Base-by-base conservation (phyloP, 371 early-diverging fungal species). In the Mortierella sp. region DNA sequence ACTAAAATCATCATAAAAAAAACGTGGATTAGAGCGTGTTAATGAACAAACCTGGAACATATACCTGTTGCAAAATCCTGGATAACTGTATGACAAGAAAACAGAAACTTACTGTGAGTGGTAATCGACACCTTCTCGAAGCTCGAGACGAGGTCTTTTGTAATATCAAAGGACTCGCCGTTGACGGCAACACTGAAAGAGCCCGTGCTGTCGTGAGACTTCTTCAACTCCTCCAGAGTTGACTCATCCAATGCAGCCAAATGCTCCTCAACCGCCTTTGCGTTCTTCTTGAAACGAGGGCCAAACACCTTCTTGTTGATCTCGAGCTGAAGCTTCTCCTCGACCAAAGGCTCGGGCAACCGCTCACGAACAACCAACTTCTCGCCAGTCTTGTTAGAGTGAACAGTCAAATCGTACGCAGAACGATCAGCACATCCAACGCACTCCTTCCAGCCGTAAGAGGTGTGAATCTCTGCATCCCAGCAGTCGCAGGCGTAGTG, bases 381-480 rank as follows among this genome's bases (percentile, higher is more conserved):
- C 78, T 95, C 93, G 56, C 94, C 94, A 68, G 99, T 98, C 60
- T 87, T 87, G 61, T 89, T 87, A 28, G 95, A 82, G 84, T 99
- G 99, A 24, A 93, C 94, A 14, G 95, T 92, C 71, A 99, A 85
- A 80, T 99, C 99, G 80, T 94, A 99, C 50, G 98, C 99, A 5
- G 98, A 95, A 62, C 99, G 94, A 82, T 99, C 99, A 54, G 99
- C 99, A 83, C 99, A 99, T 52, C 99, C 99, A 60, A 99, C 99
- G 81, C 99, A 99, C 83, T 99, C 99, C 80, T 99, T 94, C 99
- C 99, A 99, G 57, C 99, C 99, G 85, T 92, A 94, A 72, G 91
- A 91, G 68, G 89, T 92, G 66, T 92, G 82, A 76, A 98, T 97
- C 83, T 98, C 99, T 53, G 98, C 98, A 82, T 98, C 99, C 98